Percentiles rank a stretch among this genome's conserved stretches.
phyloP scores from a whole-genome alignment of 2,329 filamentous ascomycete genomes.

The Penicillium sp. region DNA sequence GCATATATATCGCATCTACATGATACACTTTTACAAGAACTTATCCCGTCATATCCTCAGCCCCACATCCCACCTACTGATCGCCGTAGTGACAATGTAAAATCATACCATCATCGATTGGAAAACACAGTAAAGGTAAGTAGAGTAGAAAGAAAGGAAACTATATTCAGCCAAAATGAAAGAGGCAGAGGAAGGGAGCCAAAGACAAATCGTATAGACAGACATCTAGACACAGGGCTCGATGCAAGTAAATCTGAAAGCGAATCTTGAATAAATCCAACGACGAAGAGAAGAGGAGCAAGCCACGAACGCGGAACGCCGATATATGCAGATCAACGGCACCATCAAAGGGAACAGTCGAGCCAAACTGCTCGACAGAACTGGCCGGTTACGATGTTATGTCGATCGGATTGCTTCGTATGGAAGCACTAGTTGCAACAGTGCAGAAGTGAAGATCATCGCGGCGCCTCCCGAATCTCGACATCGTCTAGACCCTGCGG shows the following conservation, averaged over 20 bases:
- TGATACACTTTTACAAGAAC: background rate
- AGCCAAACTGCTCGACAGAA: background rate
- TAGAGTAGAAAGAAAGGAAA: slow-evolving; percentile 5
- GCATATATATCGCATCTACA: slow-evolving; percentile 6
- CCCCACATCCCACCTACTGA: background rate
- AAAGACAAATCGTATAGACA: slow-evolving; percentile 19
- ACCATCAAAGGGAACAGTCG: background rate
- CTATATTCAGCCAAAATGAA: slow-evolving; percentile 21
- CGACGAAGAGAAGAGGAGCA: slow-evolving; percentile 1
- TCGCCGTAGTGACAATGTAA: background rate
- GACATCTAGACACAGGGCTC: slow-evolving; percentile 10
- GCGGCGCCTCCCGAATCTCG: slow-evolving; percentile 33
- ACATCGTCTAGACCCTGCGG: slow-evolving; percentile 27
- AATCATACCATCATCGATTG: slow-evolving; percentile 11
- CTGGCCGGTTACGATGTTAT: background rate
- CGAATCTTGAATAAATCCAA: slow-evolving; percentile 9
- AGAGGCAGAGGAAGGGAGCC: slow-evolving; percentile 2
- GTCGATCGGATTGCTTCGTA: background rate
- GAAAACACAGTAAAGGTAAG: background rate
- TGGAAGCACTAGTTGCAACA: no score
- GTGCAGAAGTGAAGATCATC: slow-evolving; percentile 9
- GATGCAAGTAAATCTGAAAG: slow-evolving; percentile 11
- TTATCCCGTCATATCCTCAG: background rate
- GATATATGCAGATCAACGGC: slow-evolving; percentile 22
- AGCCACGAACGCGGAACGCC: slow-evolving; percentile 23